A percentile compares a stretch with the other conserved stretches of the same genome.
Evolutionary conservation across 1,139 yeast genomes (phyloP).

Genomic region (Yamadazyma jaroonii): DNA sequence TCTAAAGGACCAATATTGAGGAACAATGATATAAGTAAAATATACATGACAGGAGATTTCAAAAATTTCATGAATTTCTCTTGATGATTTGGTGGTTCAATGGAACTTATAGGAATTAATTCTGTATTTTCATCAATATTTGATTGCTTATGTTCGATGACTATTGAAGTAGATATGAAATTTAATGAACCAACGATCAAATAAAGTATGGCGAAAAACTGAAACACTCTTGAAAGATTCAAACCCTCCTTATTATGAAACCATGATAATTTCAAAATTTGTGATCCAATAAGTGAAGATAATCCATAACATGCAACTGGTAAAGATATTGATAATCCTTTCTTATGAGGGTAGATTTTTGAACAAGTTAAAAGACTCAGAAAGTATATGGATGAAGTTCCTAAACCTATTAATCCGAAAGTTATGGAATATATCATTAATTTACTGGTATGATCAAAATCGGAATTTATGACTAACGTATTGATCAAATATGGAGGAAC

Average conservation of each 20-base stretch:
- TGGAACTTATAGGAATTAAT: slow-evolving; percentile 19
- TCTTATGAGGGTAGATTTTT: slow-evolving; percentile 67
- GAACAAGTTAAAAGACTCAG: slow-evolving; percentile 82
- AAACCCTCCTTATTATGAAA: slow-evolving; percentile 28
- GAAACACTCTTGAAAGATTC: slow-evolving; percentile 54
- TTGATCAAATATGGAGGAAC: slow-evolving; percentile 69
- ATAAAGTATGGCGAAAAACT: slow-evolving; percentile 56
- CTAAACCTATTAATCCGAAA: slow-evolving; percentile 64
- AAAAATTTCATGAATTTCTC: slow-evolving; percentile 51
- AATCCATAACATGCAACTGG: slow-evolving; percentile 89
- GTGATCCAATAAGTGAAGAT: slow-evolving; percentile 66
- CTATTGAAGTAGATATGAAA: slow-evolving; percentile 62
- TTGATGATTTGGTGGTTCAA: slow-evolving; percentile 44
- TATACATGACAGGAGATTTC: slow-evolving; percentile 62
- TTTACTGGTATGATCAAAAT: slow-evolving; percentile 10
- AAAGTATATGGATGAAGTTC: slow-evolving; percentile 79
- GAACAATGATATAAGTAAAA: slow-evolving; percentile 60
- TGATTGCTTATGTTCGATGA: slow-evolving; percentile 25
- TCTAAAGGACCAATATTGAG: slow-evolving; percentile 84
- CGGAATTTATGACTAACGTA: slow-evolving; percentile 14
- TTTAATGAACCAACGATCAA: slow-evolving; percentile 53
- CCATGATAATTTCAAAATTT: slow-evolving; percentile 42
- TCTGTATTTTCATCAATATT: slow-evolving; percentile 21
- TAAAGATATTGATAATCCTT: slow-evolving; percentile 79
- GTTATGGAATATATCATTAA: slow-evolving; percentile 28